Base-by-base conservation (phyloP, 257 asterid genomes). In the Linderniella brevidens region DNA sequence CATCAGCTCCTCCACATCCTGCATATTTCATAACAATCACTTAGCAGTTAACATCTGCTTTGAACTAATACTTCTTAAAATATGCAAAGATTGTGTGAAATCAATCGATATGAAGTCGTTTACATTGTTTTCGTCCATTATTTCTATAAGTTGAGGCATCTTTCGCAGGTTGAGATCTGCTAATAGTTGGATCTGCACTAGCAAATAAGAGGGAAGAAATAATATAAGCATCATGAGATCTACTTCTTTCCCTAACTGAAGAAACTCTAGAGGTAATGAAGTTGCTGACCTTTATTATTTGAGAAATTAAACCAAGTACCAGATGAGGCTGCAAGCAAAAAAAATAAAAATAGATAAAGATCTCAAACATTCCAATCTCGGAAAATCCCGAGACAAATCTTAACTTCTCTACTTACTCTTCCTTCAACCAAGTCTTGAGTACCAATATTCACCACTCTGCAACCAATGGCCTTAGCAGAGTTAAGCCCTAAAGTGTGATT, bases 121-220 rank as follows among this genome's bases (percentile, higher is more conserved):
- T 79, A 88, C 98, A 57, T 55, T 84, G 78, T 59, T 88, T 80
- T 88, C 98, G 57, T 88, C 98, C 62, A 84, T 85, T 56, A 88
- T 69, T 71, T 88, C 98, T 46, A 88, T 75, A 39, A 88, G 98
- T 79, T 88, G 94, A 50, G 98, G 98, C 47, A 93, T 88, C 82
- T 84, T 88, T 65, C 88, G 71, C 57, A 88, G 92, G 70, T 88
- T 88, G 78, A 88, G 98, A 78, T 87, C 97, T 20, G 97, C 95
- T 73, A 87, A 58, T 35, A 87, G 75, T 78, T 83, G 97, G 54
- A 87, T 87, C 97, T 87, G 82, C 50, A 53, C 38, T 39, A 45
- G 54, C 14, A 44, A 44, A 44, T n/a, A 13, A 11, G 25, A 11
- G 4, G 32, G 4, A 17, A 17, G 8, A 7, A 9, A 17, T 46